A percentile compares a stretch with the other conserved stretches of the same genome.
Conservation (phyloP, 2,329 filamentous ascomycete species). For the Xylariaceae sp. region DNA sequence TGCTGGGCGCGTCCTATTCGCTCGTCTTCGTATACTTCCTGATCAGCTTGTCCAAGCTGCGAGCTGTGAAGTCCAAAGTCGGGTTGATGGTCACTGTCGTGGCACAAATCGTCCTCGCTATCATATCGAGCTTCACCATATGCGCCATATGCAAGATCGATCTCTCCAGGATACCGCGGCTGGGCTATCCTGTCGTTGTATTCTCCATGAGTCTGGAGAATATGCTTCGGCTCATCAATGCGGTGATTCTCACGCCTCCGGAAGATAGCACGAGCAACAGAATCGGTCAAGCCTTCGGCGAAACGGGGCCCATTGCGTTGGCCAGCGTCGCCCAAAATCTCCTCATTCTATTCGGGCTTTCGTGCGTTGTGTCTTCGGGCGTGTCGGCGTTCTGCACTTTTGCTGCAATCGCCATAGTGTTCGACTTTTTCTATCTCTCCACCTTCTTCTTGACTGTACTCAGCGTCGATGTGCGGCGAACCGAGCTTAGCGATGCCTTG, state of each 20-base stretch:
- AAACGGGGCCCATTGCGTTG: slow-evolving; percentile 65
- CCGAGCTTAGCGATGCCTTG: slow-evolving; percentile 69
- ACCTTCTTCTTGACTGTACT: slow-evolving; percentile 77
- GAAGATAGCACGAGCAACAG: slow-evolving; percentile 63
- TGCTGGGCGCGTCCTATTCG: slow-evolving; percentile 60
- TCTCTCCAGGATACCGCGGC: slow-evolving; percentile 66
- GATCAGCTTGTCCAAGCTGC: slow-evolving; percentile 60
- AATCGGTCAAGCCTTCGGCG: slow-evolving; percentile 68
- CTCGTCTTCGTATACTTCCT: slow-evolving; percentile 61
- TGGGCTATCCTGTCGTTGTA: slow-evolving; percentile 71
- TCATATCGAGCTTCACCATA: slow-evolving; percentile 73
- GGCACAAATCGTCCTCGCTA: slow-evolving; percentile 64
- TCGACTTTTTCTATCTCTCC: slow-evolving; percentile 72
- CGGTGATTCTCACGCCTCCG: slow-evolving; percentile 65
- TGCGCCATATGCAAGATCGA: slow-evolving; percentile 72
- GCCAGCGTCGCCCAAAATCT: slow-evolving; percentile 65
- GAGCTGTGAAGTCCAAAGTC: slow-evolving; percentile 69
- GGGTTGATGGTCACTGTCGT: slow-evolving; percentile 67
- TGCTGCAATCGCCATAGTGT: slow-evolving; percentile 65
- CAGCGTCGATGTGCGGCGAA: slow-evolving; percentile 70
- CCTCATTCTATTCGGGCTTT: slow-evolving; percentile 59
- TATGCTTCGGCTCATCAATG: slow-evolving; percentile 72
- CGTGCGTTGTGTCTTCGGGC: slow-evolving; percentile 60
- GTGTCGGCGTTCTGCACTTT: slow-evolving; percentile 73
- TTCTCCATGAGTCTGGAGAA: slow-evolving; percentile 73